A percentile compares a stretch with the other conserved stretches of the same genome.
These are phyloP conservation scores for Nephelium lappaceum DNA, from an alignment of 345 rosid genomes.

Conservation along the genomic window DNA sequence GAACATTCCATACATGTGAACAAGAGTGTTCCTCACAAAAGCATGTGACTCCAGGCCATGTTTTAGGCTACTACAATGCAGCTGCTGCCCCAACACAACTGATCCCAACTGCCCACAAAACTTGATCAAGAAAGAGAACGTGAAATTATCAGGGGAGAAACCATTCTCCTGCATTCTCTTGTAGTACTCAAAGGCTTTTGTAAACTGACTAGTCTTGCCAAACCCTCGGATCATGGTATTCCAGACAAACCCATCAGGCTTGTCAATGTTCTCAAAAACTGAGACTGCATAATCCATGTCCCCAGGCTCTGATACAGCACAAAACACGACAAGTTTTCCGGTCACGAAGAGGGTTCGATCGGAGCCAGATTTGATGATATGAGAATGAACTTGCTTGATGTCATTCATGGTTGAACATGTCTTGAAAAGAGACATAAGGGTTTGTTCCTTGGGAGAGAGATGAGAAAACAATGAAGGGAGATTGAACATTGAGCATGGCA, in stretches of 20 bases:
- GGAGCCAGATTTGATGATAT: conserved; percentile 29
- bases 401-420: conserved; percentile 34
- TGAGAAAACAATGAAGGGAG: no score
- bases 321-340: conserved; percentile 42
- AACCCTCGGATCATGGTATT: conserved; percentile 51
- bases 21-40: conserved; percentile 40
- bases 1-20: conserved; percentile 43
- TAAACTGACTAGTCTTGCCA: conserved; percentile 21
- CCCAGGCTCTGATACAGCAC: conserved; percentile 38
- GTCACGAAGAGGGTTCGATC: conserved; percentile 29
- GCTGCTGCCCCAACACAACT: conserved; percentile 27
- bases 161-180: conserved; percentile 36
- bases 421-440: conserved; percentile 34
- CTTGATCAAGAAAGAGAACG: conserved; percentile 49
- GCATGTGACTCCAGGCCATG: conserved; percentile 35
- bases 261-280: conserved; percentile 28
- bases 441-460: conserved; percentile 12
- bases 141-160: conserved; percentile 40
- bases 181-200: conserved; percentile 30
- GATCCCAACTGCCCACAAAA: conserved; percentile 38
- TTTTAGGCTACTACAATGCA: conserved; percentile 46
- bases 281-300: conserved; percentile 41
- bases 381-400: conserved; percentile 39
- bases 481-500: neutral
- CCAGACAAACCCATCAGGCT: conserved; percentile 54